Base-by-base conservation (phyloP, 768 basidiomycete genomes). In the Leccinum variicolor region DNA sequence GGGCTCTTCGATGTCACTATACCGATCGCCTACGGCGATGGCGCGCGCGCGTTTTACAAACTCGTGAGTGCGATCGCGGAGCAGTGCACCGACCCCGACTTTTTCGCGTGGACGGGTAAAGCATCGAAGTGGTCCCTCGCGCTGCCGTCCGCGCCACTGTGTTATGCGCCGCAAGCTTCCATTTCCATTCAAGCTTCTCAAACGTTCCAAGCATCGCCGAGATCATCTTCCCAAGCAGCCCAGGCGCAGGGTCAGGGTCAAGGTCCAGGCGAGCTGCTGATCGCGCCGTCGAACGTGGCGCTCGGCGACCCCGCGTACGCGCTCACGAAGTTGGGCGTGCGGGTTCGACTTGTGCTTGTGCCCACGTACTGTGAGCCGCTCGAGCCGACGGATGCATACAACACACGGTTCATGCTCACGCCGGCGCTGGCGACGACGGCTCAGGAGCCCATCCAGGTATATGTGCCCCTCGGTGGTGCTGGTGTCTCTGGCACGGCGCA, bases 71-170 rank as follows among this genome's bases (percentile, higher is more conserved):
- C 67, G 8, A 59, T 68, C 43, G 53, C 52, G 1, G 65, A 55
- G 6, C 56, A 62, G 21, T 65, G 31, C 13, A 67, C 57, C 3
- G 63, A 69, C 28, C 53, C 63, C 4, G 61, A 67, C 28, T 56
- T 69, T 25, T 65, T 68, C 11, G 63, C 67, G 0, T 68, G 67
- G 67, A 25, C 49, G 0, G 65, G 67, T 3, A 64, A 62, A 31
- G 61, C 67, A 7, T 69, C 67, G 1, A 56, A 55, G 25, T 69
- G 65, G 63, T 69, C 67, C 5, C 57, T 69, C 19, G 65, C 53
- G 0, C 31, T 68, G 8, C 67, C 67, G 6, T 64, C 65, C 15
- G 69, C 67, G 6, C 59, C 67, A 11, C 59, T 58, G 29, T 64
- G 67, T 26, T 69, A 58, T 17, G 52, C 46, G 1, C 49, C 60